Conservation (phyloP, 1,284 basidiomycete genomes). For the Pulveroboletus sp. region DNA sequence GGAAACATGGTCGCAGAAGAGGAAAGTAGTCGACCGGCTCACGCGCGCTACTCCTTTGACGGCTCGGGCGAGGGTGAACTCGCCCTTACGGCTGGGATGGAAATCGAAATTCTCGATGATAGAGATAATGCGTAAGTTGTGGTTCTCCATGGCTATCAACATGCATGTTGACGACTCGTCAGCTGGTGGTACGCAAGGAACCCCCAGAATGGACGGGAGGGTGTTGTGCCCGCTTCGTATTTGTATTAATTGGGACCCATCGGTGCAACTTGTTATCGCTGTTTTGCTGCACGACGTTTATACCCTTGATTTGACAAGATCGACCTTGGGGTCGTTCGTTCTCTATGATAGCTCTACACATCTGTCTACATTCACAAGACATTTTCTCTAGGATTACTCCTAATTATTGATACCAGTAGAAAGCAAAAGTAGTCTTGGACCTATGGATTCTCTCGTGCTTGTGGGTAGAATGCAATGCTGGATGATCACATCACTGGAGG, state of each 20-base stretch:
- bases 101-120: slow-evolving; percentile 77
- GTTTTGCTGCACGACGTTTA: slow-evolving; percentile 34
- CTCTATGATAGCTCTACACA: slow-evolving; percentile 24
- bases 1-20: slow-evolving; percentile 59
- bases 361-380: slow-evolving; percentile 19
- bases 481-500: slow-evolving; percentile 16
- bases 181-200: slow-evolving; percentile 95
- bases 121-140: slow-evolving; percentile 71
- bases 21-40: slow-evolving; percentile 69
- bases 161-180: slow-evolving; percentile 8
- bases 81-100: slow-evolving; percentile 64
- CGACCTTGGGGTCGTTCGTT: slow-evolving; percentile 37
- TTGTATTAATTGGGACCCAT: slow-evolving; percentile 55
- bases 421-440: slow-evolving; percentile 21
- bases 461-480: slow-evolving; percentile 4
- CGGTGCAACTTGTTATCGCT: slow-evolving; percentile 28
- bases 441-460: slow-evolving; percentile 1
- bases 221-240: slow-evolving; percentile 88
- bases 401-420: slow-evolving; percentile 20
- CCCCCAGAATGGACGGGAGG: slow-evolving; percentile 74
- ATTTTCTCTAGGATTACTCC: slow-evolving; percentile 12
- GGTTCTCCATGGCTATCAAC: background rate
- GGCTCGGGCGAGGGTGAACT: slow-evolving; percentile 77
- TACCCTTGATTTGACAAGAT: slow-evolving; percentile 39
- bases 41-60: slow-evolving; percentile 79